Evolutionary conservation across 1,139 yeast species (phyloP).

Genomic region (Magnusiomyces paraingens): DNA sequence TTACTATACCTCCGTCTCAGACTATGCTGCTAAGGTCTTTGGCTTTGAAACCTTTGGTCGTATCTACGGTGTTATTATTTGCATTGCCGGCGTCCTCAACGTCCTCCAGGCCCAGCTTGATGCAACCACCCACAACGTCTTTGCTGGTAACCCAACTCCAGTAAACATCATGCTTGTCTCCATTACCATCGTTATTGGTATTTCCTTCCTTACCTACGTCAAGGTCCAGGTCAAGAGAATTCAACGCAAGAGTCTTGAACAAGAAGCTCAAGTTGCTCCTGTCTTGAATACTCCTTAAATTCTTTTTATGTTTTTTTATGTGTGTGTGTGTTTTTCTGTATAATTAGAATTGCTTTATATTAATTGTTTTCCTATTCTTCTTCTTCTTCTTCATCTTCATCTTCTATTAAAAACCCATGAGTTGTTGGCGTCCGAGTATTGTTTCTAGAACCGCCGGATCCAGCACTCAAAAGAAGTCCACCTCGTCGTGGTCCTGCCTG

Average conservation of each 20-base stretch:
- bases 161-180: constrained; percentile 52
- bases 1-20: constrained; percentile 87
- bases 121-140: constrained; percentile 55
- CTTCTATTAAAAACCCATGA: not conserved
- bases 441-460: not conserved
- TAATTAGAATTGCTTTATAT: not conserved
- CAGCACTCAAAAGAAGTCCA: not conserved
- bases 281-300: constrained; percentile 6
- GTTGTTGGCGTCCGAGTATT: not conserved
- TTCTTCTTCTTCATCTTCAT: not conserved
- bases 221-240: constrained; percentile 43
- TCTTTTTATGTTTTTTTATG: not conserved
- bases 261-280: constrained; percentile 8
- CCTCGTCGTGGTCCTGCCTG: too few relatives aligned
- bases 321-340: not conserved
- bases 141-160: constrained; percentile 72
- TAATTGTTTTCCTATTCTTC: not conserved
- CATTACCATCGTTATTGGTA: constrained; percentile 51
- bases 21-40: constrained; percentile 85
- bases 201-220: constrained; percentile 47
- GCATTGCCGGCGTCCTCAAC: constrained; percentile 73
- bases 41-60: constrained; percentile 91
- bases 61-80: constrained; percentile 81
- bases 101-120: constrained; percentile 67
- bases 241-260: constrained; percentile 6